Evolutionary conservation across 305 asterid species (phyloP).

Genomic region (Fraxinus latifolia): DNA sequence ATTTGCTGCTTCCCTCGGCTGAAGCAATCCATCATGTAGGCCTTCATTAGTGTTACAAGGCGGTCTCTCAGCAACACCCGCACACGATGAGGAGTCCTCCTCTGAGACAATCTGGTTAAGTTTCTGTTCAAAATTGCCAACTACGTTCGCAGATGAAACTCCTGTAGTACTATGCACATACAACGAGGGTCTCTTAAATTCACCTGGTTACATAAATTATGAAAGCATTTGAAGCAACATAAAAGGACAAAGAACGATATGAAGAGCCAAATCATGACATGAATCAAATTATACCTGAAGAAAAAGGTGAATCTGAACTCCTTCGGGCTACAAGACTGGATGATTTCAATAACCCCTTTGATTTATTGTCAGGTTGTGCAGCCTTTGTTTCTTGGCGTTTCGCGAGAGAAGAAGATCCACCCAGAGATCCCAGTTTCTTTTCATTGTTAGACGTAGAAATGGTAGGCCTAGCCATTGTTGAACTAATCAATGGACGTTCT

Average conservation of each 20-base stretch:
- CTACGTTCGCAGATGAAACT: slow-evolving; percentile 40
- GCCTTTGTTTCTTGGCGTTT: slow-evolving; percentile 45
- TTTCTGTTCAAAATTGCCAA: slow-evolving; percentile 41
- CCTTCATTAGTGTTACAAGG: slow-evolving; percentile 41
- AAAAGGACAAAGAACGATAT: neutral
- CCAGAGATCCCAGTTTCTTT: slow-evolving; percentile 40
- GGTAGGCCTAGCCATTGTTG: slow-evolving; percentile 34
- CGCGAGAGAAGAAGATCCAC: slow-evolving; percentile 41
- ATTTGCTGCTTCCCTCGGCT: slow-evolving; percentile 42
- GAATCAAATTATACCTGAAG: slow-evolving; percentile 42
- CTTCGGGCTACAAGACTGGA: slow-evolving; percentile 55
- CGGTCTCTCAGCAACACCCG: slow-evolving; percentile 40
- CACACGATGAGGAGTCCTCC: slow-evolving; percentile 40
- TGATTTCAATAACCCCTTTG: slow-evolving; percentile 47
- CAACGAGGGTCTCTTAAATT: slow-evolving; percentile 55
- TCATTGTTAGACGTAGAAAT: slow-evolving; percentile 48
- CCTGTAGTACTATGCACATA: slow-evolving; percentile 29
- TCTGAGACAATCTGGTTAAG: slow-evolving; percentile 38
- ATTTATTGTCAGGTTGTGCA: slow-evolving; percentile 45
- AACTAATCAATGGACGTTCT: slow-evolving; percentile 41
- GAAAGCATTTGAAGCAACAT: slow-evolving; percentile 21
- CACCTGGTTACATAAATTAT: slow-evolving; percentile 45
- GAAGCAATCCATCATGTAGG: slow-evolving; percentile 46
- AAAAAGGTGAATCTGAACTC: slow-evolving; percentile 41
- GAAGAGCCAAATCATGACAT: slow-evolving; percentile 22